Evolutionary conservation across 2,329 filamentous ascomycete genomes (phyloP).

Genomic region (Botrytis paeoniae): DNA sequence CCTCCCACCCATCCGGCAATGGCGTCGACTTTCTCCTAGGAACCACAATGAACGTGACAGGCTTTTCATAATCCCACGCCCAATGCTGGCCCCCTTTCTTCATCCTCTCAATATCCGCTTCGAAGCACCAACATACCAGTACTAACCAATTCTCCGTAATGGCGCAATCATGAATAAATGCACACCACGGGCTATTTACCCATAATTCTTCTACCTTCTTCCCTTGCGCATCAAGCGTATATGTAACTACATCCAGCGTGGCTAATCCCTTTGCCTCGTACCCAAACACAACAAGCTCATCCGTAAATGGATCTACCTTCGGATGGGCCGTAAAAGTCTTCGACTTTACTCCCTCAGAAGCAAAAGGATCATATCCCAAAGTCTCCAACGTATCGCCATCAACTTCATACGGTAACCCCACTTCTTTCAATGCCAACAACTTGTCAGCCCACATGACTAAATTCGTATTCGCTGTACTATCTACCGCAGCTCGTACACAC

Average conservation of each 20-base stretch:
- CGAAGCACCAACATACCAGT: conserved; percentile 36
- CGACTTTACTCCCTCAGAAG: conserved; percentile 44
- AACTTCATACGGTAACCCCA: conserved; percentile 49
- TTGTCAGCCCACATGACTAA: conserved; percentile 54
- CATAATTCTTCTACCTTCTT: conserved; percentile 45
- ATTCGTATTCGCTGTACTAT: conserved; percentile 49
- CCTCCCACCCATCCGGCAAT: not conserved
- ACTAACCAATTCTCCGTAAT: conserved; percentile 44
- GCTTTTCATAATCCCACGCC: conserved; percentile 50
- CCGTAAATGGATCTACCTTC: conserved; percentile 49
- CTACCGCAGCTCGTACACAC: not conserved
- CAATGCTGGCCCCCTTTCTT: conserved; percentile 48
- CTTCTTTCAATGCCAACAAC: conserved; percentile 52
- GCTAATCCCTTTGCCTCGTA: conserved; percentile 49
- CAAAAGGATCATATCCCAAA: conserved; percentile 48
- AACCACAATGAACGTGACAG: conserved; percentile 53
- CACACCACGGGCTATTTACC: conserved; percentile 49
- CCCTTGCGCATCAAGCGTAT: conserved; percentile 44
- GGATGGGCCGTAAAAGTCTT: conserved; percentile 52
- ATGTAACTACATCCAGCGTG: conserved; percentile 44
- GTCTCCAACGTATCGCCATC: conserved; percentile 47
- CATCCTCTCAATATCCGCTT: conserved; percentile 43
- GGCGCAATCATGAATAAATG: conserved; percentile 51
- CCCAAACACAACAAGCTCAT: conserved; percentile 51
- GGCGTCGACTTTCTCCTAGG: conserved; percentile 43